Evolutionary conservation across 2,329 filamentous ascomycete species (phyloP), one percentile per base, ranked within the genome.

Genomic region (Nakataea oryzae): DNA sequence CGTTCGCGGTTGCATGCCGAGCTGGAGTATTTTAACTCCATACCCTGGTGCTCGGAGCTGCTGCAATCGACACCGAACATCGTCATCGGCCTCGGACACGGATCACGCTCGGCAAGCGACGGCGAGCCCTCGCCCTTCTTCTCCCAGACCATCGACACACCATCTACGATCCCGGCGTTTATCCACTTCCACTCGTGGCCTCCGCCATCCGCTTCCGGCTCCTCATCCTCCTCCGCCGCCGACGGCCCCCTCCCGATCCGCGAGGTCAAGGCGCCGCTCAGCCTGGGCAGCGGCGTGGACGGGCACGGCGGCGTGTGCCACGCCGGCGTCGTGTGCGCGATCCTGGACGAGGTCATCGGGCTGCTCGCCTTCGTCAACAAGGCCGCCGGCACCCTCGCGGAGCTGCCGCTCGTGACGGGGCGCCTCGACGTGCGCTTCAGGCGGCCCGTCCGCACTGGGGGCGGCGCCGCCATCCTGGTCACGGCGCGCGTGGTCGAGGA

Each of bases 331-430:
- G 76, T 82, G 8, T 78, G 78, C 12, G 78, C 80, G 0, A 69
- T 87, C 24, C 69, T 88, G 27, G 85, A 87, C 68, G 85, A 88
- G 68, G 71, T 75, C 6, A 79, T 82, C 69, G 82, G 84, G 0
- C 73, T 80, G 6, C 65, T 85, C 24, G 72, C 82, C 11, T 73
- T 73, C 2, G 66, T 78, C 30, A 81, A 81, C 64, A 64, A 64
- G 41, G 66, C 47, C 62, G 34, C 30, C 5, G 61, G 64, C 8
- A 60, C 59, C 24, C 62, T 70, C 8, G 63, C 66, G 7, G 54
- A 64, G 3, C 58, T 67, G 5, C 69, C 70, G 21, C 71, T 74
- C 21, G 75, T 81, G 67, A 84, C 82, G 14, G 81, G 75, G 5
- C 80, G 82, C 68, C 69, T 88, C 61, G 84, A 85, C 61, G 79